Conservation (phyloP, 768 basidiomycete species). For the Pisolithus marmoratus region DNA sequence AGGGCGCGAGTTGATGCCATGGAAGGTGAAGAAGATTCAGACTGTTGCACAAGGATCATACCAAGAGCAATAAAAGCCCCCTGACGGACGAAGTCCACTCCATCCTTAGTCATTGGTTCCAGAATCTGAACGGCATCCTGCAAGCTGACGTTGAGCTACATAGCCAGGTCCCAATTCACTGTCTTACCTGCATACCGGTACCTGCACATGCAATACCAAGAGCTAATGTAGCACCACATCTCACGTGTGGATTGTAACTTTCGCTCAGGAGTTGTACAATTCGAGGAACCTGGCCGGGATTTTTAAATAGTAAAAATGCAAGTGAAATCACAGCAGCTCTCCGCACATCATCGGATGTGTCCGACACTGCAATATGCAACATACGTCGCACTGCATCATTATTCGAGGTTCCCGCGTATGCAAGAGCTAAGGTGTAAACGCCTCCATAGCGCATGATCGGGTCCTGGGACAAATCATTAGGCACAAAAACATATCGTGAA, state of each 20-base stretch:
- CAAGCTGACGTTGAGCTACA: neutral
- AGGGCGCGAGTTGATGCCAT: conserved; percentile 75
- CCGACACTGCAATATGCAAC: conserved; percentile 95
- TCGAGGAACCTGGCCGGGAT: conserved; percentile 90
- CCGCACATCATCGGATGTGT: conserved; percentile 96
- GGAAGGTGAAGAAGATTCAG: conserved; percentile 83
- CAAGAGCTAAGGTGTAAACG: conserved; percentile 93
- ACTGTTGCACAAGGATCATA: conserved; percentile 96
- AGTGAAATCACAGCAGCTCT: conserved; percentile 94
- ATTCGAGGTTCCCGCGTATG: conserved; percentile 94
- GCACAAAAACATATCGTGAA: neutral
- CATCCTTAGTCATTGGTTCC: conserved; percentile 97
- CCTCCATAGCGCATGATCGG: conserved; percentile 96
- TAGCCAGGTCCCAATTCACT: neutral
- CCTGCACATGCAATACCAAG: conserved; percentile 97
- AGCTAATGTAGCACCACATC: conserved; percentile 94
- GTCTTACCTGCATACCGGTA: conserved; percentile 78
- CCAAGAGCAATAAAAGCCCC: conserved; percentile 94
- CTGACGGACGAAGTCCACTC: conserved; percentile 97
- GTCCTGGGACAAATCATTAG: conserved; percentile 49
- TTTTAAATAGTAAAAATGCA: conserved; percentile 96
- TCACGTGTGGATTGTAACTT: conserved; percentile 98
- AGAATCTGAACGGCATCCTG: conserved; percentile 95
- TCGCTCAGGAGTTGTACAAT: conserved; percentile 96
- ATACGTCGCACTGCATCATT: conserved; percentile 89